phyloP scores from a whole-genome alignment of 1,284 basidiomycete genomes.

The Ceratobasidium sp. region DNA sequence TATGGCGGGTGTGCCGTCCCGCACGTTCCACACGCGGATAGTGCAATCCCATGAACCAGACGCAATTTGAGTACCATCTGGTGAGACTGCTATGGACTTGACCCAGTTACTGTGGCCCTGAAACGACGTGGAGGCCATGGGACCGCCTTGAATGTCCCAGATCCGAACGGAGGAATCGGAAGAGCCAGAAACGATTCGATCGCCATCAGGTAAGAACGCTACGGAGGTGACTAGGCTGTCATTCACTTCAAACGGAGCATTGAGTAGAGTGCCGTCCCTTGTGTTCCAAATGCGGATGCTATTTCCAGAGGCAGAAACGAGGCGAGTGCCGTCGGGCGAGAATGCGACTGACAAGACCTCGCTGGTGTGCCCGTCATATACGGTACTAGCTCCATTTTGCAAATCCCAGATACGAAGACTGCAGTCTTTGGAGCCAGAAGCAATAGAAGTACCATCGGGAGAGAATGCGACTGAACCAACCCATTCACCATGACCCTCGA shows the following conservation, averaged over 20 bases:
- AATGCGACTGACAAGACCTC: slow-evolving; percentile 30
- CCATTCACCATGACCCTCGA: background rate
- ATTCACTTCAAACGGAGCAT: background rate
- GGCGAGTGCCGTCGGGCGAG: slow-evolving; percentile 31
- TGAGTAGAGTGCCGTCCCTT: background rate
- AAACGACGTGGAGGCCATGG: background rate
- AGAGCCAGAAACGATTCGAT: background rate
- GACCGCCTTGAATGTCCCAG: background rate
- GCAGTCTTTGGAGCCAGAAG: slow-evolving; percentile 36
- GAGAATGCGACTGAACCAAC: slow-evolving; percentile 27
- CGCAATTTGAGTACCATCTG: background rate
- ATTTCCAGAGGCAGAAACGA: slow-evolving; percentile 29
- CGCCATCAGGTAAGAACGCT: slow-evolving; percentile 14
- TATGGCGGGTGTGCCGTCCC: background rate
- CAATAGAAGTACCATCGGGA: slow-evolving; percentile 35
- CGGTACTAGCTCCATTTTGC: background rate
- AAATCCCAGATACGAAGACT: slow-evolving; percentile 21
- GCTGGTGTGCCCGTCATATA: background rate
- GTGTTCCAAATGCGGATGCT: slow-evolving; percentile 37
- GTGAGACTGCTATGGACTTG: background rate
- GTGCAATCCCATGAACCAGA: background rate
- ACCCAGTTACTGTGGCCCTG: background rate
- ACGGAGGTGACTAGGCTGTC: slow-evolving; percentile 1
- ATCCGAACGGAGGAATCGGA: slow-evolving; percentile 2
- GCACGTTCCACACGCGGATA: background rate